Evolutionary conservation across 2,329 filamentous ascomycete genomes (phyloP).

Genomic region (Herpotrichia juniperi): DNA sequence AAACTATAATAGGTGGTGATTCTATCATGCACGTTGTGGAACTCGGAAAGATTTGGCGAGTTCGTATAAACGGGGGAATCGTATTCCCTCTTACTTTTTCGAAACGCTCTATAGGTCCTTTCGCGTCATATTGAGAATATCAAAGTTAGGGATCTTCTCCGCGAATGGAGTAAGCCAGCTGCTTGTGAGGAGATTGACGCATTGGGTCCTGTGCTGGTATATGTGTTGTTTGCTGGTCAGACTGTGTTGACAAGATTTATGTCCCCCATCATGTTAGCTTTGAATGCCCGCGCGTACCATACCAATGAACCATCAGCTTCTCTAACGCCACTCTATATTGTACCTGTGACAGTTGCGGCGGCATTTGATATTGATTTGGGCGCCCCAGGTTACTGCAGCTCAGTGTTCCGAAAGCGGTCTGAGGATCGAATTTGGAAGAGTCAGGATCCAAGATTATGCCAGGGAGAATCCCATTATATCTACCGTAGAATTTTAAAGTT

Average conservation of each 20-base stretch:
- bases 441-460: slow-evolving; percentile 27
- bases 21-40: slow-evolving; percentile 24
- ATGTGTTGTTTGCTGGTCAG: slow-evolving; percentile 14
- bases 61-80: slow-evolving; percentile 18
- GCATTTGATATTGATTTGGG: slow-evolving; percentile 7
- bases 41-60: slow-evolving; percentile 25
- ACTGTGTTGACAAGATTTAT: slow-evolving; percentile 16
- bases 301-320: slow-evolving; percentile 19
- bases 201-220: not conserved
- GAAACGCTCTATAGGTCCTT: slow-evolving; percentile 9
- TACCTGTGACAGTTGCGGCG: slow-evolving; percentile 20
- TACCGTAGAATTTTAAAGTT: slow-evolving; percentile 29
- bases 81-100: slow-evolving; percentile 15
- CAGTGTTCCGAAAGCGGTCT: slow-evolving; percentile 5
- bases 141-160: slow-evolving; percentile 12
- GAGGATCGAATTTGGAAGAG: slow-evolving; percentile 30
- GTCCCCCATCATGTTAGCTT: slow-evolving; percentile 14
- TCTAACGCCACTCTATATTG: slow-evolving; percentile 21
- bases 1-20: slow-evolving; percentile 33
- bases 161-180: slow-evolving; percentile 16
- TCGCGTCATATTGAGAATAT: slow-evolving; percentile 5
- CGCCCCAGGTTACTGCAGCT: slow-evolving; percentile 2
- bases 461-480: slow-evolving; percentile 27
- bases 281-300: slow-evolving; percentile 17
- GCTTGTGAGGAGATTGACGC: not conserved